Conservation (phyloP, 306 rosid species). For the Erythrophleum fordii region DNA sequence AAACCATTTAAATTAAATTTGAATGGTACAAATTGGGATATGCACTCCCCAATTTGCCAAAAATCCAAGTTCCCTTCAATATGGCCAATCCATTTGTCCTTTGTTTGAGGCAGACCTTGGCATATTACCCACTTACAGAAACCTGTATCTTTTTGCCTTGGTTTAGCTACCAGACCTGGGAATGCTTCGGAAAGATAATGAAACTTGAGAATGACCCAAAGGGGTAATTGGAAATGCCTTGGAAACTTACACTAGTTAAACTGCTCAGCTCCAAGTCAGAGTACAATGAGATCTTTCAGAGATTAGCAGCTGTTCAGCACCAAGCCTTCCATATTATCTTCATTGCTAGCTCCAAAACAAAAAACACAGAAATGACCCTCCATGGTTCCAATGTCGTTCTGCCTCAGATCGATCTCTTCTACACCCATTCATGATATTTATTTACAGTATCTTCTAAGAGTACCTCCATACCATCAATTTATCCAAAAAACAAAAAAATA, state of each 20-base stretch:
- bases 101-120: not conserved
- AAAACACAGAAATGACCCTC: constrained; percentile 7
- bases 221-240: not conserved
- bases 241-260: not conserved
- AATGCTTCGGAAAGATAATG: not conserved
- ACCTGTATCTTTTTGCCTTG: not conserved
- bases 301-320: constrained; percentile 18
- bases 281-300: not conserved
- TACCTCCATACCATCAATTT: too few species aligned
- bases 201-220: not conserved
- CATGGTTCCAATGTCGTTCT: constrained; percentile 28
- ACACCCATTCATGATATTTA: not conserved
- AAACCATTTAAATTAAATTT: too few species aligned
- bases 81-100: too few species aligned
- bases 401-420: constrained; percentile 5
- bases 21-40: too few species aligned
- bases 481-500: too few species aligned
- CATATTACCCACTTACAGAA: not conserved
- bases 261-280: too few species aligned
- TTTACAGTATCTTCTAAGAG: constrained; percentile 6
- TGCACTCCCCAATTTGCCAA: too few species aligned
- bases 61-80: too few species aligned
- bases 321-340: not conserved
- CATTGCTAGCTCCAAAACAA: not conserved
- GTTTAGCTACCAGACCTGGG: not conserved